phyloP scores from a whole-genome alignment of 306 rosid species.

The Sphenostylis stenocarpa region DNA sequence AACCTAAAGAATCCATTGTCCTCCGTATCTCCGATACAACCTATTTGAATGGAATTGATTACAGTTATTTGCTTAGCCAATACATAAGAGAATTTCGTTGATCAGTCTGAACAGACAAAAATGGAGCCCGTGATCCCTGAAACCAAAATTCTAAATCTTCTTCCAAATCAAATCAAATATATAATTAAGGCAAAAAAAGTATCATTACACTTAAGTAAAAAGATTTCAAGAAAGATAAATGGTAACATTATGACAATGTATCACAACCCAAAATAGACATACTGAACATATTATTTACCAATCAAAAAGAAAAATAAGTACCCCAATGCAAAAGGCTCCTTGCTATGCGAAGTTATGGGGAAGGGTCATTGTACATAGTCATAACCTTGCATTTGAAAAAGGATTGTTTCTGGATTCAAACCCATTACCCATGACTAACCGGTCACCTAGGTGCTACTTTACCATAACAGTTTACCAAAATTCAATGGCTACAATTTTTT shows the following conservation, averaged over 20 bases:
- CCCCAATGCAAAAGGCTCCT: not conserved
- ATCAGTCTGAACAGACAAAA: not conserved
- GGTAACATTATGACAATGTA: not conserved
- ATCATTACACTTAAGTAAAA: not conserved
- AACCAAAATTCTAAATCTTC: slow-evolving; percentile 7
- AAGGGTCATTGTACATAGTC: too few species aligned
- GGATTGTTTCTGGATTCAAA: not conserved
- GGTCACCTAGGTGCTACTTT: not conserved
- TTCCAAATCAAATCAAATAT: not conserved
- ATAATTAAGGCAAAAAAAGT: not conserved
- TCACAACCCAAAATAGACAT: not conserved
- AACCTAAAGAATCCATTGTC: slow-evolving; percentile 89
- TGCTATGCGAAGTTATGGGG: not conserved
- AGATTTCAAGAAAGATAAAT: not conserved
- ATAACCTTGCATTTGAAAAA: not conserved
- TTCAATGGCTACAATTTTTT: not conserved
- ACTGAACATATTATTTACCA: not conserved
- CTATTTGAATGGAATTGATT: slow-evolving; percentile 44
- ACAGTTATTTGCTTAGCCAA: not conserved
- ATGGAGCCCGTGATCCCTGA: slow-evolving; percentile 4
- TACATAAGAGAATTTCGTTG: not conserved
- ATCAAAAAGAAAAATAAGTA: not conserved
- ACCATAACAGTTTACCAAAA: not conserved
- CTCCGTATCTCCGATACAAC: slow-evolving; percentile 82
- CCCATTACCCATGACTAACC: not conserved